phyloP scores from a whole-genome alignment of 495 filamentous ascomycete genomes.

The Staphylotrichum tortipilum region DNA sequence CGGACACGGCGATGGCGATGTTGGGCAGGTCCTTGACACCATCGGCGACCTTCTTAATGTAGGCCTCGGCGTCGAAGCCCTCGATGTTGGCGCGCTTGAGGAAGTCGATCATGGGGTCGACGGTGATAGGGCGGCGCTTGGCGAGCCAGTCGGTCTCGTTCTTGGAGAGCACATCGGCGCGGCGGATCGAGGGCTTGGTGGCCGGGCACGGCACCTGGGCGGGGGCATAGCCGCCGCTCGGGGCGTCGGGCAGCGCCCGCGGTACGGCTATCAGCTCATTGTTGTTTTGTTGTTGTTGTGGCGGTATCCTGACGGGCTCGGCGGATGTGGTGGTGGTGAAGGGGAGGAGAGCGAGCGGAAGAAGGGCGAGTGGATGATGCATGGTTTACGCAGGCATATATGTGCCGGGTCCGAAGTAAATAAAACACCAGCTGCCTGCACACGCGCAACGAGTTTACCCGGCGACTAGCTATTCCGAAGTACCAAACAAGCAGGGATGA shows the following conservation, averaged over 20 bases:
- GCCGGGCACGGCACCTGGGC: conserved; percentile 43
- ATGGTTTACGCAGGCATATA: too few species aligned
- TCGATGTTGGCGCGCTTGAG: conserved; percentile 63
- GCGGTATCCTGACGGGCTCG: conserved; percentile 13
- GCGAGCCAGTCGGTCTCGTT: conserved; percentile 60
- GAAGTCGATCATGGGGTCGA: conserved; percentile 63
- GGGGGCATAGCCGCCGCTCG: conserved; percentile 49
- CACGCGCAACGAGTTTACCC: too few species aligned
- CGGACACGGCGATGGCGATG: conserved; percentile 55
- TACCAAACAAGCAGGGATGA: too few species aligned
- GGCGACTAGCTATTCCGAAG: too few species aligned
- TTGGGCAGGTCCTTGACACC: conserved; percentile 56
- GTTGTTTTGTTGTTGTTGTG: too few species aligned
- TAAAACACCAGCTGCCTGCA: too few species aligned
- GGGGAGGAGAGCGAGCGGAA: conserved; percentile 10
- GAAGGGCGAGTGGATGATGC: conserved; percentile 9
- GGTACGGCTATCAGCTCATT: conserved; percentile 1
- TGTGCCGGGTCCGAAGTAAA: too few species aligned
- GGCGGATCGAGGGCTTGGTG: conserved; percentile 38
- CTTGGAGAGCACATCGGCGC: conserved; percentile 49
- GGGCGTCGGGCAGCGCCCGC: conserved; percentile 46
- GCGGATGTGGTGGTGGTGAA: conserved; percentile 7
- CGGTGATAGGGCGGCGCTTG: conserved; percentile 46
- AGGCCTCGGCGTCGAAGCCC: conserved; percentile 64
- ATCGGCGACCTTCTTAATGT: conserved; percentile 48